These are phyloP conservation scores for Oryza glaberrima DNA, from an alignment of 176 grass and related monocot genomes.

Conservation along the genomic window DNA sequence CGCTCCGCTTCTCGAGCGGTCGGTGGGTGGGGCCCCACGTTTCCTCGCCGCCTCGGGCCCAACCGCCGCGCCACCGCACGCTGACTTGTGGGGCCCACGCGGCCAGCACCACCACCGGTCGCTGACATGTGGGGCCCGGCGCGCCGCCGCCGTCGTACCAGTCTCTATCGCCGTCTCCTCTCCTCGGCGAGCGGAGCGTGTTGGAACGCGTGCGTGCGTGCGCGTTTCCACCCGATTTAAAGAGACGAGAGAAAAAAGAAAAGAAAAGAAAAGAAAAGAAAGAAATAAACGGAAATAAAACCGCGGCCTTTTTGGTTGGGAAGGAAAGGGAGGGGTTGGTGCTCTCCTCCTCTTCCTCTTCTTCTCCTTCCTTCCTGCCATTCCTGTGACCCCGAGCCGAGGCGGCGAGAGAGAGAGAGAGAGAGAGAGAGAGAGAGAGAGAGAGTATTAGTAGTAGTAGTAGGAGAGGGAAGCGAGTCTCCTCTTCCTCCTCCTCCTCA, in stretches of 20 bases:
- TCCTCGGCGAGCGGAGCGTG: background rate
- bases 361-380: background rate
- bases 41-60: no score
- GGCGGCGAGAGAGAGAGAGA: no score
- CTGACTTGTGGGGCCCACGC: no score
- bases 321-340: background rate
- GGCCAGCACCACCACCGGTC: no score
- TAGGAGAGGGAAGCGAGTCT: background rate
- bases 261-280: background rate
- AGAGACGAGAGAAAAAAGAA: background rate
- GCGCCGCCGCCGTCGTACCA: background rate
- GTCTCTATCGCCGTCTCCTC: background rate
- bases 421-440: no score
- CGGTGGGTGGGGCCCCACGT: background rate
- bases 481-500: no score
- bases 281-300: background rate
- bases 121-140: background rate
- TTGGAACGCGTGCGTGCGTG: constrained; percentile 35
- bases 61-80: no score
- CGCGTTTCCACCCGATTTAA: constrained; percentile 31
- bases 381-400: background rate
- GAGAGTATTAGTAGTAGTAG: no score
- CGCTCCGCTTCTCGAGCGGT: no score
- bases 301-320: background rate
- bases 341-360: background rate